These are phyloP conservation scores for Coprinellus micaceus DNA, from an alignment of 768 basidiomycete genomes.

Conservation along the genomic window DNA sequence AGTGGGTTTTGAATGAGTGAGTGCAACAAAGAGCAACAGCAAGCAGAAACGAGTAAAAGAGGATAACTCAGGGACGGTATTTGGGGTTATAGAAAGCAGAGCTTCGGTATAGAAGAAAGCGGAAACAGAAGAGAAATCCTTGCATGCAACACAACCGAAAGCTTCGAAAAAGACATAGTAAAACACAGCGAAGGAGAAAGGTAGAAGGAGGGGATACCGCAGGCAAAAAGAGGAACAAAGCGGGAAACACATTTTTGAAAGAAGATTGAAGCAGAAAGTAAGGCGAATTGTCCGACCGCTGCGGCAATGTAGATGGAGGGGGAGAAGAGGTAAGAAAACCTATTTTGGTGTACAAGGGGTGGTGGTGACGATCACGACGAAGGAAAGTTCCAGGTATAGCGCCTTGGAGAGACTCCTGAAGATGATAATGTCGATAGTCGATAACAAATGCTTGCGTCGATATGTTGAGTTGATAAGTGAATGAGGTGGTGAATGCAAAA, in stretches of 20 bases:
- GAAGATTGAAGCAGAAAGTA: neutral
- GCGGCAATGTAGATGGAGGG: neutral
- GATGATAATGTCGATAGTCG: slow-evolving; percentile 1
- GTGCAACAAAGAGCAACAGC: neutral
- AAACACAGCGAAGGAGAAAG: neutral
- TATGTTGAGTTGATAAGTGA: slow-evolving; percentile 2
- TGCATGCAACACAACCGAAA: slow-evolving; percentile 2
- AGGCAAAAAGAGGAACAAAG: slow-evolving; percentile 2
- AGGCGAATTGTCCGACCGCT: neutral
- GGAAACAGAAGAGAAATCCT: slow-evolving; percentile 4
- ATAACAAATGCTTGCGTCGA: slow-evolving; percentile 8
- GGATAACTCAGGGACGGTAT: neutral
- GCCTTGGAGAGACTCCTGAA: neutral
- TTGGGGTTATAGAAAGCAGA: neutral
- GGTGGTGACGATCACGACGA: neutral
- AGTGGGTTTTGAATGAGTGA: neutral
- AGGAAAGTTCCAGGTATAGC: neutral
- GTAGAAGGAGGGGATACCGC: neutral
- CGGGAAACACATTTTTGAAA: neutral
- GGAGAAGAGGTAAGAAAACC: neutral
- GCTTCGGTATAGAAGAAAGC: neutral
- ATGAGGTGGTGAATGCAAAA: slow-evolving; percentile 5
- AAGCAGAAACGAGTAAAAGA: neutral
- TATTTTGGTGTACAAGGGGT: slow-evolving; percentile 14
- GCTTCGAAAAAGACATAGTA: neutral